Conservation (phyloP, 2,329 filamentous ascomycete species). For the Geosmithia flava region DNA sequence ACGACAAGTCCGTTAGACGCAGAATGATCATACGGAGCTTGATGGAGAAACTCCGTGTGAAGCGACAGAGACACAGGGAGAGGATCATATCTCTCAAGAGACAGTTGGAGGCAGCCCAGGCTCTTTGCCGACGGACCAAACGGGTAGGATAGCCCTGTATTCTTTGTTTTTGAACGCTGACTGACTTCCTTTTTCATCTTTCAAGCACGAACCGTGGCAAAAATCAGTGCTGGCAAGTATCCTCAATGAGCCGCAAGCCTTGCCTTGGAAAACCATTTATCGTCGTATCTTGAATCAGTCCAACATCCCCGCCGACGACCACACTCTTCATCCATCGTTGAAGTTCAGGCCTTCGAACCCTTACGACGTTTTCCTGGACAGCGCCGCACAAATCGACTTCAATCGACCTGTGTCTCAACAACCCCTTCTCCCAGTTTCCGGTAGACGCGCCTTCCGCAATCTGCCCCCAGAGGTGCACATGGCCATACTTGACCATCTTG, state of each 20-base stretch:
- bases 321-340: background rate
- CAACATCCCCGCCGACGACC: background rate
- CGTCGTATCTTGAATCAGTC: background rate
- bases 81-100: background rate
- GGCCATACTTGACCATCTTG: constrained; percentile 20
- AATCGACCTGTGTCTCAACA: no score
- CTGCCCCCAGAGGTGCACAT: constrained; percentile 17
- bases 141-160: background rate
- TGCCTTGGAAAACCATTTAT: background rate
- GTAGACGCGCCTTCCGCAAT: background rate
- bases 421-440: background rate
- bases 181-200: background rate
- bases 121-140: background rate
- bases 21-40: background rate
- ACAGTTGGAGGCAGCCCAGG: background rate
- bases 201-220: background rate
- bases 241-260: background rate
- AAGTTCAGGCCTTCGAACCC: background rate
- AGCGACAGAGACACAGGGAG: background rate
- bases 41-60: background rate
- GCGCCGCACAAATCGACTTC: no score
- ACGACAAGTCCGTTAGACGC: background rate
- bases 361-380: background rate
- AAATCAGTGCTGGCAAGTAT: background rate
- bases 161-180: background rate